Conservation (phyloP, 1,284 basidiomycete genomes). For the Mycena sp. region DNA sequence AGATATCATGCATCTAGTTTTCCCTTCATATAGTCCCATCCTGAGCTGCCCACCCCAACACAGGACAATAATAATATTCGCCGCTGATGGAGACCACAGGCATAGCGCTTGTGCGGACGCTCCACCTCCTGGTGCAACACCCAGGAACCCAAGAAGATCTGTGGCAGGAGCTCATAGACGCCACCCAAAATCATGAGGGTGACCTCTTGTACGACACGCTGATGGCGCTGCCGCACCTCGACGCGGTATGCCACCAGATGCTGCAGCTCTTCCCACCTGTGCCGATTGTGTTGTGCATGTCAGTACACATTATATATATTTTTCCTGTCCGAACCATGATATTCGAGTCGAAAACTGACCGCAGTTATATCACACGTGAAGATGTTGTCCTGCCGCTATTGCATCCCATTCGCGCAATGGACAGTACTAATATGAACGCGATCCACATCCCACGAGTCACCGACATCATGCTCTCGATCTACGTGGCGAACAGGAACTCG, state of each 20-base stretch:
- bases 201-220: constrained; percentile 47
- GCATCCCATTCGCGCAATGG: not conserved
- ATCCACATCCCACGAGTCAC: constrained; percentile 6
- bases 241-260: constrained; percentile 51
- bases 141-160: constrained; percentile 46
- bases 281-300: constrained; percentile 3
- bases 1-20: constrained; percentile 19
- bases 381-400: constrained; percentile 10
- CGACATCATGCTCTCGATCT: constrained; percentile 11
- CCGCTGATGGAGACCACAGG: constrained; percentile 50
- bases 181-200: constrained; percentile 32
- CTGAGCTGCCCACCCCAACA: no score
- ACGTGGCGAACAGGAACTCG: constrained; percentile 23
- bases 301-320: not conserved
- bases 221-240: constrained; percentile 46
- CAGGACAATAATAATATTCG: no score
- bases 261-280: constrained; percentile 38
- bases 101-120: constrained; percentile 44
- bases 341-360: no score
- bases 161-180: constrained; percentile 43
- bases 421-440: not conserved
- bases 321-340: no score
- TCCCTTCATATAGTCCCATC: constrained; percentile 40
- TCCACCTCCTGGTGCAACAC: constrained; percentile 44
- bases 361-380: not conserved